Evolutionary conservation across 2,329 filamentous ascomycete genomes (phyloP).

Genomic region (Chaetomiaceae sp.): DNA sequence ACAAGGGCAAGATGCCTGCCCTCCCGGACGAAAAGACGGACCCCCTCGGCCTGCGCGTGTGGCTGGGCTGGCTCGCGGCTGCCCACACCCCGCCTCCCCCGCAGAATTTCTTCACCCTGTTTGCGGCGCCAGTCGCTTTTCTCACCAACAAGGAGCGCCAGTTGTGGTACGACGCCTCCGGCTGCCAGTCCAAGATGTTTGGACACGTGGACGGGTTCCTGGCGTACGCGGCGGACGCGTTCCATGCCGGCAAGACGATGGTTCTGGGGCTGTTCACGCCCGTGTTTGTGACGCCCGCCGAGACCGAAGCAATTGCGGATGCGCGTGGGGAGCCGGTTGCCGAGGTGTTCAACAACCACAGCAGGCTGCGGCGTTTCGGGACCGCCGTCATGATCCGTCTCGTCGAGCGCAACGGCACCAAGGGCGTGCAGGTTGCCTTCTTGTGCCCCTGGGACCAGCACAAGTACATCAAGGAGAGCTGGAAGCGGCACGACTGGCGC

Average conservation of each 20-base stretch:
- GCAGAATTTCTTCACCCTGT: neutral
- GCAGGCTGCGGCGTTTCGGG: neutral
- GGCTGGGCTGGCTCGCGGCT: neutral
- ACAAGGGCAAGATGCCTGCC: neutral
- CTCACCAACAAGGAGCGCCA: neutral
- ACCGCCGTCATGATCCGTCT: neutral
- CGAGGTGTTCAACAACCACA: neutral
- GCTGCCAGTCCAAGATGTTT: neutral
- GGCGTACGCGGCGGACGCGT: neutral
- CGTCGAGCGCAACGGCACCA: neutral
- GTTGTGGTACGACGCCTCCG: neutral
- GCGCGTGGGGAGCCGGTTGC: neutral
- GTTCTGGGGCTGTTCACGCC: neutral
- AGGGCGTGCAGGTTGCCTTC: neutral
- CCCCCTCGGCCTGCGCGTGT: neutral
- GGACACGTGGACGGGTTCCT: neutral
- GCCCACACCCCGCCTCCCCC: neutral
- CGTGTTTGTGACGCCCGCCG: neutral
- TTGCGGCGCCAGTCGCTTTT: neutral
- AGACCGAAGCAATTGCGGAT: neutral
- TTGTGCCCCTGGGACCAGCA: constrained; percentile 3
- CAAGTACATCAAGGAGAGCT: neutral
- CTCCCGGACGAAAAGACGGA: neutral
- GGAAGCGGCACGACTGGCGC: neutral
- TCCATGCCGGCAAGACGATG: neutral